phyloP scores from a whole-genome alignment of 2,329 filamentous ascomycete genomes.

The Sphaerulina vaccinii region DNA sequence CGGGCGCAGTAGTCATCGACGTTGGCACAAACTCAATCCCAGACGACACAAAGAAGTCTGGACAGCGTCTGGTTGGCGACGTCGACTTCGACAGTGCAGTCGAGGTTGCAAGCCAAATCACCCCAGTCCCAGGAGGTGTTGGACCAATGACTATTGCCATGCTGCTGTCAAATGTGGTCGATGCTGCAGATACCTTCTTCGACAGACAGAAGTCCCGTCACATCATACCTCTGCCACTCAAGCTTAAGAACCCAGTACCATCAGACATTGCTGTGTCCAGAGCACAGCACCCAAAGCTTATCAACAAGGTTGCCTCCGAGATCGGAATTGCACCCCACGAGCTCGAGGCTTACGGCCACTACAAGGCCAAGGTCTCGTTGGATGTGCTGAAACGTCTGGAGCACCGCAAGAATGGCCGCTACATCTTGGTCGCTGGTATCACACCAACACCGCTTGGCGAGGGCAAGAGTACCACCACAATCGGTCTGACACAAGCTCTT shows the following conservation, averaged over 20 bases:
- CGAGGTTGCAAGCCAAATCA: slow-evolving; percentile 87
- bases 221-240: slow-evolving; percentile 80
- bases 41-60: slow-evolving; percentile 86
- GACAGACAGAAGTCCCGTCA: slow-evolving; percentile 77
- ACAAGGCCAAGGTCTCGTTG: slow-evolving; percentile 94
- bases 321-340: slow-evolving; percentile 85
- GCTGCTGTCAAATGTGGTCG: slow-evolving; percentile 92
- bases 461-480: slow-evolving; percentile 96
- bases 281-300: slow-evolving; percentile 85
- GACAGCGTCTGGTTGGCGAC: slow-evolving; percentile 87
- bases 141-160: slow-evolving; percentile 99
- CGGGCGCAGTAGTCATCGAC: slow-evolving; percentile 92
- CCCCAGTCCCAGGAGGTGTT: slow-evolving; percentile 92
- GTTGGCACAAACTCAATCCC: slow-evolving; percentile 96
- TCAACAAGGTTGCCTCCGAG: slow-evolving; percentile 80
- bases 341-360: slow-evolving; percentile 88
- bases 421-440: slow-evolving; percentile 91
- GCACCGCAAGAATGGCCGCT: slow-evolving; percentile 84
- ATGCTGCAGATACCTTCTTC: slow-evolving; percentile 77
- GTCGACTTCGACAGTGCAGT: slow-evolving; percentile 85
- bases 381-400: slow-evolving; percentile 76
- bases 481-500: slow-evolving; percentile 90
- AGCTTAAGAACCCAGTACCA: slow-evolving; percentile 77
- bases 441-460: slow-evolving; percentile 95
- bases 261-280: slow-evolving; percentile 93